A percentile compares a stretch with the other conserved stretches of the same genome.
These are phyloP conservation scores for Amanita exitialis DNA, from an alignment of 768 basidiomycete species.

Conservation along the genomic window DNA sequence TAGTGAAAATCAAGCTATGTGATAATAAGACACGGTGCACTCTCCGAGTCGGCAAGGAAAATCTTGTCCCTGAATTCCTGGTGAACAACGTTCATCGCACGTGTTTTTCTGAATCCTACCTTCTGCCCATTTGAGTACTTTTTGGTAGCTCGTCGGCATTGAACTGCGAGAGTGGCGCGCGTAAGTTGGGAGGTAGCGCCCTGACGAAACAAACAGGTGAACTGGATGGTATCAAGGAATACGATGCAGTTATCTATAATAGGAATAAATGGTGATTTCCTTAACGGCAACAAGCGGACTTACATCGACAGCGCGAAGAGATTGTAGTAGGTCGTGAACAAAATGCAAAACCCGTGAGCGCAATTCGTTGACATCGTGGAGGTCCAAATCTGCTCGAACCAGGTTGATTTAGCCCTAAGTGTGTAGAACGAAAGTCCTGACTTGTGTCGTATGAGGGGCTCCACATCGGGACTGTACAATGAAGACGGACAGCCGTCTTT, in stretches of 20 bases:
- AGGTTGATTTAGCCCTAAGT: background rate
- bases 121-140: conserved; percentile 28
- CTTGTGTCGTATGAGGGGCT: conserved; percentile 47
- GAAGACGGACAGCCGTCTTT: conserved; percentile 38
- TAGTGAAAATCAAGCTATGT: conserved; percentile 24
- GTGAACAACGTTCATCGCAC: background rate
- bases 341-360: conserved; percentile 52
- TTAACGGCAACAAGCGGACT: conserved; percentile 13
- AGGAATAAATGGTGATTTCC: conserved; percentile 5
- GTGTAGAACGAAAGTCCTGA: conserved; percentile 20
- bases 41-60: conserved; percentile 38
- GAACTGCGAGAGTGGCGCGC: conserved; percentile 30
- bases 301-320: conserved; percentile 53
- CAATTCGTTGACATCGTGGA: conserved; percentile 60
- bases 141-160: conserved; percentile 26
- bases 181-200: conserved; percentile 34
- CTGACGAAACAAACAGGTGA: conserved; percentile 51
- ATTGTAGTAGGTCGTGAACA: conserved; percentile 53
- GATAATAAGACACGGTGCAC: conserved; percentile 46
- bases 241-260: conserved; percentile 48
- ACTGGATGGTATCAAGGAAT: conserved; percentile 51
- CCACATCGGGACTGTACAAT: conserved; percentile 65
- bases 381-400: conserved; percentile 42
- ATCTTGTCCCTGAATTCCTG: conserved; percentile 30
- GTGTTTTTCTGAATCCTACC: conserved; percentile 19